phyloP scores from a whole-genome alignment of 2,329 filamentous ascomycete species.

The Chaetomiaceae sp. region DNA sequence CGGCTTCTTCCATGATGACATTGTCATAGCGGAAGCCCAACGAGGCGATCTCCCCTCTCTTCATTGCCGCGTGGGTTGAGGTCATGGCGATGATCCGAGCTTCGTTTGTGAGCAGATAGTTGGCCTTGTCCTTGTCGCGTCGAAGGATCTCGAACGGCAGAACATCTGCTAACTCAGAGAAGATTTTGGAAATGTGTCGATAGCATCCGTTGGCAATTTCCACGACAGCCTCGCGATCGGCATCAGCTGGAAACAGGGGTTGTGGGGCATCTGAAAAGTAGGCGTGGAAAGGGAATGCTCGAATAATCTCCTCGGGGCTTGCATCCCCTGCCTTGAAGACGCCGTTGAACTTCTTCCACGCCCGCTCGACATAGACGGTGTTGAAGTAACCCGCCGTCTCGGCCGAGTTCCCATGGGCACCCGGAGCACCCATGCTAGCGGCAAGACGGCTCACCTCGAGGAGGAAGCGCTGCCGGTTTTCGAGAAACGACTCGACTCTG shows the following conservation, averaged over 20 bases:
- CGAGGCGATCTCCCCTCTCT: constrained; percentile 79
- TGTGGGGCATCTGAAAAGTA: constrained; percentile 88
- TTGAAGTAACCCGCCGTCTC: constrained; percentile 98
- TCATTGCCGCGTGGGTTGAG: constrained; percentile 94
- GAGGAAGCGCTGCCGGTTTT: constrained; percentile 75
- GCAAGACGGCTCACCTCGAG: constrained; percentile 83
- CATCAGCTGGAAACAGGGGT: constrained; percentile 69
- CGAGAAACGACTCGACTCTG: constrained; percentile 89
- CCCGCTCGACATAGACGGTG: constrained; percentile 80
- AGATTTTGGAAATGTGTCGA: constrained; percentile 82
- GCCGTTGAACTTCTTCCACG: constrained; percentile 82
- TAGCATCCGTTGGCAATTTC: constrained; percentile 83
- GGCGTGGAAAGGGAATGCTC: constrained; percentile 77
- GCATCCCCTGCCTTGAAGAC: constrained; percentile 52
- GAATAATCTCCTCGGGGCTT: constrained; percentile 58
- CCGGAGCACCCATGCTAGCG: constrained; percentile 76
- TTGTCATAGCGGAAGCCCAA: constrained; percentile 98
- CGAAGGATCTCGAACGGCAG: constrained; percentile 92
- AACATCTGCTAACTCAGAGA: constrained; percentile 87
- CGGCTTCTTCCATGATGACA: constrained; percentile 96
- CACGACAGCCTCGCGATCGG: constrained; percentile 61
- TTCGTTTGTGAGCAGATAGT: constrained; percentile 91
- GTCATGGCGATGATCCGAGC: constrained; percentile 99
- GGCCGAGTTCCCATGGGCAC: constrained; percentile 92
- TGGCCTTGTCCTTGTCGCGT: constrained; percentile 85